These are phyloP conservation scores for Fusarium papillatum DNA, from an alignment of 2,329 filamentous ascomycete genomes.

Conservation along the genomic window DNA sequence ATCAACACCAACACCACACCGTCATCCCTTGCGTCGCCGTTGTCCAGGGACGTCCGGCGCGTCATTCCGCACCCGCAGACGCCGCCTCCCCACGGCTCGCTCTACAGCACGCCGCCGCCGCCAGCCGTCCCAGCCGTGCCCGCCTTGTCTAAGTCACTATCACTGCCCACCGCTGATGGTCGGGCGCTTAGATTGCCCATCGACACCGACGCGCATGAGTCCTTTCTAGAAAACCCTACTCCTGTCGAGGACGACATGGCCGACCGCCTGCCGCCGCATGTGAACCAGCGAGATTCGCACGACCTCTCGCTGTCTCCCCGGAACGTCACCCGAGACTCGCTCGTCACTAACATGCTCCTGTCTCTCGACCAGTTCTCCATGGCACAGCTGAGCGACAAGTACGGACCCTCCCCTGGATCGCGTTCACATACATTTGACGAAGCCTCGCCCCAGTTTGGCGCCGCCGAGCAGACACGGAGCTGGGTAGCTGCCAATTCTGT, in stretches of 20 bases:
- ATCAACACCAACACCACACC: slow-evolving; percentile 38
- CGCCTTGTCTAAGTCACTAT: slow-evolving; percentile 40
- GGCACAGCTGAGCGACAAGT: slow-evolving; percentile 53
- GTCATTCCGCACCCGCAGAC: slow-evolving; percentile 39
- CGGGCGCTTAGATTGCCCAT: slow-evolving; percentile 43
- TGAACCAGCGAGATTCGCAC: slow-evolving; percentile 76
- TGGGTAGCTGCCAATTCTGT: slow-evolving; percentile 45
- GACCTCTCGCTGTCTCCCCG: slow-evolving; percentile 85
- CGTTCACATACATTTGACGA: slow-evolving; percentile 46
- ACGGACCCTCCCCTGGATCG: slow-evolving; percentile 38
- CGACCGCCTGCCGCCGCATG: slow-evolving; percentile 40
- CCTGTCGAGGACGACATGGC: slow-evolving; percentile 47
- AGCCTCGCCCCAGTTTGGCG: slow-evolving; percentile 40
- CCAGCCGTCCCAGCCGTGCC: slow-evolving; percentile 20
- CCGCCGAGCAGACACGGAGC: slow-evolving; percentile 51
- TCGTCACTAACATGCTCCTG: slow-evolving; percentile 95
- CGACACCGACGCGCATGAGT: slow-evolving; percentile 45
- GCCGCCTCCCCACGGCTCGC: slow-evolving; percentile 32
- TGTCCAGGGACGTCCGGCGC: slow-evolving; percentile 29
- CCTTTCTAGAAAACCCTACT: slow-evolving; percentile 47
- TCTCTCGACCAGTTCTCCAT: slow-evolving; percentile 89
- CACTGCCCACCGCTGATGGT: slow-evolving; percentile 37
- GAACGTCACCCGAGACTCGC: slow-evolving; percentile 86
- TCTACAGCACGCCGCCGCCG: slow-evolving; percentile 33
- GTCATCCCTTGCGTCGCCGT: slow-evolving; percentile 41